Conservation (phyloP, 208 protist genomes). For the Zelonia costaricensis region DNA sequence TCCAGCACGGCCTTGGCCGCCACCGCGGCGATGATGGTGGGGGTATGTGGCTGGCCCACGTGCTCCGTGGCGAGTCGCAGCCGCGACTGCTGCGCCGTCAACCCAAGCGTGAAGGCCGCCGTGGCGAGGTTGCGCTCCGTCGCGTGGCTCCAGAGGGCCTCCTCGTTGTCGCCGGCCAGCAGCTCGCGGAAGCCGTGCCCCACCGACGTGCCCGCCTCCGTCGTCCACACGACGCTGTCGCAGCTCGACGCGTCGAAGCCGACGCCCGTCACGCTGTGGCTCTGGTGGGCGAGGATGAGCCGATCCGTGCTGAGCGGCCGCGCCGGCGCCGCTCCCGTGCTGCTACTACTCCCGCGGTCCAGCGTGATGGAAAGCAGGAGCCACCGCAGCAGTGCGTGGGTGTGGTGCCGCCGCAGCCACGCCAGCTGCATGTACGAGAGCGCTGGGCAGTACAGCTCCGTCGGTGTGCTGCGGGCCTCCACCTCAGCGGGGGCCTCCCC, state of each 20-base stretch:
- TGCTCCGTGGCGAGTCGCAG: constrained; percentile 14
- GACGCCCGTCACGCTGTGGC: constrained; percentile 50
- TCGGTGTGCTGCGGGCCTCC: not conserved
- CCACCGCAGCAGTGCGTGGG: constrained; percentile 51
- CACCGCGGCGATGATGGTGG: constrained; percentile 13
- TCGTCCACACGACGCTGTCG: constrained; percentile 82
- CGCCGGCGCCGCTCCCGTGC: not conserved
- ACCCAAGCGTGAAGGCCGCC: constrained; percentile 42
- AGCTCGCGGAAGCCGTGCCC: constrained; percentile 78
- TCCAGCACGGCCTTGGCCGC: constrained; percentile 24
- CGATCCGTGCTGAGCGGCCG: constrained; percentile 45
- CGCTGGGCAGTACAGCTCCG: constrained; percentile 20
- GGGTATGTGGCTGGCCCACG: constrained; percentile 8
- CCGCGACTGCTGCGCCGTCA: constrained; percentile 31
- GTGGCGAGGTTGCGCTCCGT: constrained; percentile 71
- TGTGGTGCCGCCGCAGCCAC: constrained; percentile 83
- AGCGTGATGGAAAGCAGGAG: constrained; percentile 50
- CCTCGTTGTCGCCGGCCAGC: constrained; percentile 76
- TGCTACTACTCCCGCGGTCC: constrained; percentile 20
- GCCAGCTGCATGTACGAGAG: constrained; percentile 53
- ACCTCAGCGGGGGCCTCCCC: not conserved
- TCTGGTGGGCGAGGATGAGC: constrained; percentile 65
- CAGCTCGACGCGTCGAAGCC: constrained; percentile 76
- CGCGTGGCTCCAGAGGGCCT: constrained; percentile 43
- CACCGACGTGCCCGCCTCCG: constrained; percentile 54